Evolutionary conservation across 768 basidiomycete species (phyloP), one percentile per base, ranked within the genome.

Genomic region (Lactifluus subvellereus): DNA sequence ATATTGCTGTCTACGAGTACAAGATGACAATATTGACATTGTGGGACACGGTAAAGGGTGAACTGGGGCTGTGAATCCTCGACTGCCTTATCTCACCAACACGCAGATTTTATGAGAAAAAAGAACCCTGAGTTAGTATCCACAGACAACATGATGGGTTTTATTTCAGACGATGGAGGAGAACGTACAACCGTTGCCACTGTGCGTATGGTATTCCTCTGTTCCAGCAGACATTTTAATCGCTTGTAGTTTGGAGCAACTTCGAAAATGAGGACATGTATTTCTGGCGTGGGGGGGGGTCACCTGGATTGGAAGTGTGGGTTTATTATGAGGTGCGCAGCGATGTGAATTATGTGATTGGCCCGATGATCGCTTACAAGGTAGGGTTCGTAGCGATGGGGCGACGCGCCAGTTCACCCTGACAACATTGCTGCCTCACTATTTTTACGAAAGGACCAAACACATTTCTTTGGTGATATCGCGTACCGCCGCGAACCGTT

Each of bases 231-330:
- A n/a, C n/a, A 9, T 33, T 33, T 42, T 56, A 14, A 43, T 18
- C 7, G 9, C 51, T 4, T 9, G 2, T 58, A 91, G 89, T 91
- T 78, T 94, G 92, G 92, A 89, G 86, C 68, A 96, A 94, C 73
- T 96, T 96, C 69, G 93, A 95, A 72, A 95, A 95, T 63, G 93
- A 80, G 6, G 81, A 85, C 69, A 80, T 95, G 62, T 85, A 90
- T 63, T 83, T 95, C 63, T 94, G 89, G 90, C 79, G 92, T 69
- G 76, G 85, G 14, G 87, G 93, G 63, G 85, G 86, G 92, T 51
- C 82, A 83, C 71, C 78, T 96, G n/a, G 93, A 95, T 61, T 71
- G 80, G 61, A 79, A 81, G 48, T 93, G 93, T 59, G 93, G 92
- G 11, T 93, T 94, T 94, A 93, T 72, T 93, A 92, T 67, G 91